Evolutionary conservation across 2,329 filamentous ascomycete genomes (phyloP).

Genomic region (Penicillium sp.): DNA sequence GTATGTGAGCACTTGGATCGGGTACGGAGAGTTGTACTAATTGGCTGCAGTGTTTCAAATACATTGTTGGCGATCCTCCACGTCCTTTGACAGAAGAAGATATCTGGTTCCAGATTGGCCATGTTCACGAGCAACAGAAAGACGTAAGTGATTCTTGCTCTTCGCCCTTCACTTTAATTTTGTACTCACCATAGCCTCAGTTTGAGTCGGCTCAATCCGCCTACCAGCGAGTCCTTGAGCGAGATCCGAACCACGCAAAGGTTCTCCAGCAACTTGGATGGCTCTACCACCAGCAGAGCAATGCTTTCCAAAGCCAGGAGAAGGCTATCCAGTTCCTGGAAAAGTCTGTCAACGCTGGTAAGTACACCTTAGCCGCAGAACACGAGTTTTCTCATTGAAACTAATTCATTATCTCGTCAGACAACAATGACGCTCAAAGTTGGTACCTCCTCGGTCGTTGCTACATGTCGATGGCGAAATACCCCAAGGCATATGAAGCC

Average conservation of each 20-base stretch:
- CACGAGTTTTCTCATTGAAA: neutral
- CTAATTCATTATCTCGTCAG: slow-evolving; percentile 44
- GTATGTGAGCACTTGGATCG: slow-evolving; percentile 49
- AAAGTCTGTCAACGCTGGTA: slow-evolving; percentile 90
- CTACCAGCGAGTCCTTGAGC: slow-evolving; percentile 87
- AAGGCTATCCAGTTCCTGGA: slow-evolving; percentile 95
- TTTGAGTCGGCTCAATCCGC: slow-evolving; percentile 90
- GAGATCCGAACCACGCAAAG: slow-evolving; percentile 94
- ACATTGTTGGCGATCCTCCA: slow-evolving; percentile 90
- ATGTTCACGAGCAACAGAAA: slow-evolving; percentile 98
- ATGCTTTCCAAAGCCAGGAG: slow-evolving; percentile 85
- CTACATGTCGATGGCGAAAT: slow-evolving; percentile 99
- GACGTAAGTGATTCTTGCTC: slow-evolving; percentile 62
- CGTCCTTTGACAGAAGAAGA: slow-evolving; percentile 93
- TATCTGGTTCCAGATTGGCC: slow-evolving; percentile 99
- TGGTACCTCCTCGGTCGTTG: slow-evolving; percentile 97
- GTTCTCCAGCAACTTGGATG: slow-evolving; percentile 96
- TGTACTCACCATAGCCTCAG: slow-evolving; percentile 50
- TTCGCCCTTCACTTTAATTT: neutral
- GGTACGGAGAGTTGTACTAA: slow-evolving; percentile 7
- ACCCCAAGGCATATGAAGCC: slow-evolving; percentile 96
- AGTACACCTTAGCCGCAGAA: slow-evolving; percentile 30
- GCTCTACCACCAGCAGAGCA: slow-evolving; percentile 95
- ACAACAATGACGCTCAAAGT: slow-evolving; percentile 92
- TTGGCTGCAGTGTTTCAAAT: slow-evolving; percentile 79